Conservation (phyloP, 2,329 filamentous ascomycete species). For the Capronia coronata region DNA sequence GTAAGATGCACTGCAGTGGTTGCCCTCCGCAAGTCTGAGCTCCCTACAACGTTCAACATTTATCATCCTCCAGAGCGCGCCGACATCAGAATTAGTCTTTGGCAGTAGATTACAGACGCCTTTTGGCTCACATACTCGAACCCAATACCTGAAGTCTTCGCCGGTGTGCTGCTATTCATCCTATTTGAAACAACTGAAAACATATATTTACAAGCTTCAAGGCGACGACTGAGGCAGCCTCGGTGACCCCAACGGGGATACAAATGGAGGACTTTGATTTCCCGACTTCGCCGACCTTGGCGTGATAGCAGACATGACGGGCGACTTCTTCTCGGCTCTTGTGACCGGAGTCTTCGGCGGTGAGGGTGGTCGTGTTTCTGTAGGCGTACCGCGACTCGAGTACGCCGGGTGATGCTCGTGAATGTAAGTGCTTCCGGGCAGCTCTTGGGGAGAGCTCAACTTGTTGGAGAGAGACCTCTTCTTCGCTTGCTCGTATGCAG, state of each 20-base stretch:
- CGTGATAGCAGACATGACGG: conserved; percentile 17
- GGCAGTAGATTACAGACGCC: no score
- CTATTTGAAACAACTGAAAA: neutral
- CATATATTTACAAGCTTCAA: neutral
- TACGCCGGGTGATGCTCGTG: conserved; percentile 29
- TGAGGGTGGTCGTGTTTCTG: conserved; percentile 26
- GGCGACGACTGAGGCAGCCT: conserved; percentile 3
- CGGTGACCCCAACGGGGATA: conserved; percentile 23
- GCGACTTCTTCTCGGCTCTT: conserved; percentile 14
- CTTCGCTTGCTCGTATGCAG: conserved; percentile 22
- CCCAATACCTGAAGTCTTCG: no score
- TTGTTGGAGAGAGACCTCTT: conserved; percentile 1
- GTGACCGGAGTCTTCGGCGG: conserved; percentile 30
- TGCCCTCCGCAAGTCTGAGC: no score
- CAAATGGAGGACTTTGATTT: conserved; percentile 18
- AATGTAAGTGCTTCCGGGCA: conserved; percentile 29
- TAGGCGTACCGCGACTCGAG: conserved; percentile 6
- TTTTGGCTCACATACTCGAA: no score
- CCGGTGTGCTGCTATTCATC: no score
- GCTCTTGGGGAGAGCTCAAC: conserved; percentile 18
- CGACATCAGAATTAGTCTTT: no score
- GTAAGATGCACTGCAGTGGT: no score
- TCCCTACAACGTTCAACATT: no score
- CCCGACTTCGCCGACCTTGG: conserved; percentile 19
- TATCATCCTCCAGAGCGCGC: no score